Evolutionary conservation across 2,329 filamentous ascomycete genomes (phyloP).

Genomic region (Cladophialophora chaetospira): DNA sequence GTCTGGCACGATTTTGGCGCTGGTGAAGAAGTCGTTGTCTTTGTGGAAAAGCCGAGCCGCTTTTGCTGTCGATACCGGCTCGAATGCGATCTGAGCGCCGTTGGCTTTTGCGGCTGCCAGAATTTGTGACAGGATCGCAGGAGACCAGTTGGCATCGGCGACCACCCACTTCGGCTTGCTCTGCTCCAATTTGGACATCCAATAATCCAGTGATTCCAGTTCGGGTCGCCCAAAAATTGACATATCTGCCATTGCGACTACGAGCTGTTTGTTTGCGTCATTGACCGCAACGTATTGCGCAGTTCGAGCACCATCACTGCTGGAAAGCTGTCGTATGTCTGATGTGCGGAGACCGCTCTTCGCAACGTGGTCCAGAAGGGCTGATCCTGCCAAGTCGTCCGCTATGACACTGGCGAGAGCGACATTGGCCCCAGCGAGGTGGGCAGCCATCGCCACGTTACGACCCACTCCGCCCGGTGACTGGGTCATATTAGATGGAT

Average conservation of each 20-base stretch:
- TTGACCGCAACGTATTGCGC: conserved; percentile 93
- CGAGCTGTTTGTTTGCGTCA: conserved; percentile 75
- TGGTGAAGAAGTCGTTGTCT: conserved; percentile 37
- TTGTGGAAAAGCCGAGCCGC: conserved; percentile 65
- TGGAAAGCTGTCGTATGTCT: conserved; percentile 62
- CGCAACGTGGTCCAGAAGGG: conserved; percentile 67
- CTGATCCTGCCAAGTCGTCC: conserved; percentile 74
- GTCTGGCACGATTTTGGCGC: conserved; percentile 56
- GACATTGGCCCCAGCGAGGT: conserved; percentile 67
- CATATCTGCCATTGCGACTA: conserved; percentile 97
- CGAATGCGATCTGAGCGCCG: conserved; percentile 69
- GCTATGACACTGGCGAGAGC: conserved; percentile 79
- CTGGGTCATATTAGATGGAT: conserved; percentile 77
- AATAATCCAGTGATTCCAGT: conserved; percentile 54
- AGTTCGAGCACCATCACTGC: conserved; percentile 63
- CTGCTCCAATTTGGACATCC: conserved; percentile 60
- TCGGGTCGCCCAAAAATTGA: conserved; percentile 65
- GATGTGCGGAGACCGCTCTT: conserved; percentile 64
- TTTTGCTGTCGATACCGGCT: conserved; percentile 86
- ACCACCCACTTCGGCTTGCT: conserved; percentile 74
- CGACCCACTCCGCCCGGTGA: conserved; percentile 88
- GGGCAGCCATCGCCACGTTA: conserved; percentile 84
- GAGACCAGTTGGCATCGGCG: conserved; percentile 83
- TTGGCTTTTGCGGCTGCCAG: conserved; percentile 61
- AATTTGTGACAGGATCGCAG: conserved; percentile 67